phyloP scores from a whole-genome alignment of 306 rosid genomes.

The Vicia villosa region DNA sequence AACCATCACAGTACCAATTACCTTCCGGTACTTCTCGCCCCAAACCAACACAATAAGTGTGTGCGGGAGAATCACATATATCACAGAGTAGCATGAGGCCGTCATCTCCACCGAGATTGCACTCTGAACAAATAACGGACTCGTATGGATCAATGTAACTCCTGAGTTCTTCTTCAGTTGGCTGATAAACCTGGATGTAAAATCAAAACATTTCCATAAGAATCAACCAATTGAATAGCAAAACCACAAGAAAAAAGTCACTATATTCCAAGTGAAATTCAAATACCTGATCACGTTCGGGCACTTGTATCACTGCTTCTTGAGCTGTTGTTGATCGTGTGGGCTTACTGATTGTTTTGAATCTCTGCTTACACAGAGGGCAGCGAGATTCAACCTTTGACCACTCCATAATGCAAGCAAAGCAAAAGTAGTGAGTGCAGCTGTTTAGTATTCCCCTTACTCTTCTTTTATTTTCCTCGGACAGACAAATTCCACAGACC shows the following conservation, averaged over 20 bases:
- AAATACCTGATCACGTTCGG: slow-evolving; percentile 96
- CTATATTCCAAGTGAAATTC: slow-evolving; percentile 34
- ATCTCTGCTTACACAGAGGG: slow-evolving; percentile 98
- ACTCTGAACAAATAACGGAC: slow-evolving; percentile 83
- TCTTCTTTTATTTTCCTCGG: slow-evolving; percentile 94
- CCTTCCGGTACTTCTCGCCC: slow-evolving; percentile 92
- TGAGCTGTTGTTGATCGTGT: slow-evolving; percentile 62
- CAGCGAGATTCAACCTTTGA: slow-evolving; percentile 97
- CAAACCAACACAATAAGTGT: slow-evolving; percentile 94
- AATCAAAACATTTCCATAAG: slow-evolving; percentile 29
- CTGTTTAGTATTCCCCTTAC: slow-evolving; percentile 84
- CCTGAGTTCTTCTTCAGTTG: slow-evolving; percentile 97
- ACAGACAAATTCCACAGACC: slow-evolving; percentile 90
- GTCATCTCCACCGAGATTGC: slow-evolving; percentile 91
- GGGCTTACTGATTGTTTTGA: slow-evolving; percentile 77
- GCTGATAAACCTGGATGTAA: slow-evolving; percentile 83
- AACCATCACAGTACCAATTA: slow-evolving; percentile 90
- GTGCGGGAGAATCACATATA: slow-evolving; percentile 96
- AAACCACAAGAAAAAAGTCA: slow-evolving; percentile 4
- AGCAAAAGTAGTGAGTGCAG: slow-evolving; percentile 94
- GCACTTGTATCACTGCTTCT: slow-evolving; percentile 70
- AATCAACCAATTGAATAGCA: slow-evolving; percentile 27
- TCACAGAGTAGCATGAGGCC: slow-evolving; percentile 92
- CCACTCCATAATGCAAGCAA: slow-evolving; percentile 96
- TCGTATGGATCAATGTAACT: slow-evolving; percentile 96